Evolutionary conservation across 495 filamentous ascomycete genomes (phyloP).

Genomic region (Aspergillus biplanus): DNA sequence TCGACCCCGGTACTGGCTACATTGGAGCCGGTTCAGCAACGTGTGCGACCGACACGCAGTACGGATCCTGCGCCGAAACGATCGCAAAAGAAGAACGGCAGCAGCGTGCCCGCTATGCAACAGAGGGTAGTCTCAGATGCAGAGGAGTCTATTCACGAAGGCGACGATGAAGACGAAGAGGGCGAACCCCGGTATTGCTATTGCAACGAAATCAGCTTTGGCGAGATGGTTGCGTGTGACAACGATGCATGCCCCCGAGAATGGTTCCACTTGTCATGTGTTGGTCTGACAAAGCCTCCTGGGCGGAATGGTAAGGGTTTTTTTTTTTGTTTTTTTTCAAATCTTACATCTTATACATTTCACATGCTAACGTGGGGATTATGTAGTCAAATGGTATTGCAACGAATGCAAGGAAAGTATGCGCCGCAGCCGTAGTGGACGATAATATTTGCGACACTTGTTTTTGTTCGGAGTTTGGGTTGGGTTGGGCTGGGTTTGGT

Average conservation of each 20-base stretch:
- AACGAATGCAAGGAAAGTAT: slow-evolving; percentile 80
- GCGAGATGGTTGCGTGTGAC: slow-evolving; percentile 98
- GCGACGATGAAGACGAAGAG: slow-evolving; percentile 71
- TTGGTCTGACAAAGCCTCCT: slow-evolving; percentile 84
- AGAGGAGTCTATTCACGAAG: slow-evolving; percentile 58
- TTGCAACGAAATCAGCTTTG: slow-evolving; percentile 91
- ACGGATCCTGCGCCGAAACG: slow-evolving; percentile 56
- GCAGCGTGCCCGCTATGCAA: slow-evolving; percentile 37
- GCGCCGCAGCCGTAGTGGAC: slow-evolving; percentile 53
- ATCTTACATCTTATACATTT: slow-evolving; percentile 17
- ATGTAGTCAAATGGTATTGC: slow-evolving; percentile 86
- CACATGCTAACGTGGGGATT: slow-evolving; percentile 30
- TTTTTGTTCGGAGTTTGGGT: neutral
- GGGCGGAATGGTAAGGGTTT: slow-evolving; percentile 75
- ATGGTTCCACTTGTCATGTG: slow-evolving; percentile 97
- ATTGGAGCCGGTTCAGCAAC: slow-evolving; percentile 41
- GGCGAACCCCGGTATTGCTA: slow-evolving; percentile 91
- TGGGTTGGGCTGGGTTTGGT: neutral
- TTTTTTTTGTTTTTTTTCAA: slow-evolving; percentile 16
- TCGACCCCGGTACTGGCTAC: slow-evolving; percentile 53
- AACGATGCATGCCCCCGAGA: slow-evolving; percentile 82
- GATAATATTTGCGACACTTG: slow-evolving; percentile 22
- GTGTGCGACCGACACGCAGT: slow-evolving; percentile 45
- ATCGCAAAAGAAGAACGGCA: slow-evolving; percentile 67
- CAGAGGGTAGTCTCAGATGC: slow-evolving; percentile 48